Evolutionary conservation across 2,329 filamentous ascomycete genomes (phyloP), one percentile per base, ranked within the genome.

Genomic region (Westerdykella aurantiaca): DNA sequence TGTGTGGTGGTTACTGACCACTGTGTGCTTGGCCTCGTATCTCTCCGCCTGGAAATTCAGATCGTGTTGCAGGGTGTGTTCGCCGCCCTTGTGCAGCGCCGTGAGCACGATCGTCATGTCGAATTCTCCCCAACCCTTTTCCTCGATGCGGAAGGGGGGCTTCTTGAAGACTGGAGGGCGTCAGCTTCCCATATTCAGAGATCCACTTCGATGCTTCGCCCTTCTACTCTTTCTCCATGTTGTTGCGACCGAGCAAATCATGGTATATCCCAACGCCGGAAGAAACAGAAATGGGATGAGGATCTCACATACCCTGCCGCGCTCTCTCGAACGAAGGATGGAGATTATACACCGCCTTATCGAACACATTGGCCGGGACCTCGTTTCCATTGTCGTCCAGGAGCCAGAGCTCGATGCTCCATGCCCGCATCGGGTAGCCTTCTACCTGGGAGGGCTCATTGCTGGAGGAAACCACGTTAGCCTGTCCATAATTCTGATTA

Each of bases 41-140:
- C 79, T 79, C 48, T 83, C 76, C 53, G 83, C 78, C 55, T 81
- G 78, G 69, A 98, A 98, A 76, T 97, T 96, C 48, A 98, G 78
- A 64, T 98, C 93, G 69, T 98, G 93, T 40, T 76, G 72, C 52
- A 98, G 76, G 12, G 79, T 76, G 61, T 88, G 80, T 61, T 95
- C 91, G 45, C 84, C 81, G 45, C 81, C 85, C 75, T 96, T 96
- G 69, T 93, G 88, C 23, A 85, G 82, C 35, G 85, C 86, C 62
- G 83, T 85, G 56, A 94, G 78, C 49, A 86, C 81, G 60, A 97
- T 93, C 38, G 76, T 77, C 82, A 98, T 91, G 66, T 97, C 93
- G 67, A 98, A 98, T 72, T 97, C 93, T 61, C 93, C 93, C 93
- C 93, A 98, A 56, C 93, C 93, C 71, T 96, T 87, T 70, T 98